These are phyloP conservation scores for Clonostachys sp. DNA, from an alignment of 2,329 filamentous ascomycete species.

Conservation along the genomic window DNA sequence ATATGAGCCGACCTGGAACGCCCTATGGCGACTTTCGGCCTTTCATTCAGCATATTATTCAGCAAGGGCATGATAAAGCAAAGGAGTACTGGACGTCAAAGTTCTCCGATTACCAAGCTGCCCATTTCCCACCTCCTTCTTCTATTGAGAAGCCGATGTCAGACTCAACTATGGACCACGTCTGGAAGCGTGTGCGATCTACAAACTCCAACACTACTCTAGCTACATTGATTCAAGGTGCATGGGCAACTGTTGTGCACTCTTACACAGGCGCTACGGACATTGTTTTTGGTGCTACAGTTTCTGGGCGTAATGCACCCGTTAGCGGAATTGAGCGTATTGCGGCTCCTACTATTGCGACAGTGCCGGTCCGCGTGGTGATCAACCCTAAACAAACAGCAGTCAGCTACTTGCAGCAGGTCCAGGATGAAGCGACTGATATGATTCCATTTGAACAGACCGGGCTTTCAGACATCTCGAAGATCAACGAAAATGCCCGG, in stretches of 20 bases:
- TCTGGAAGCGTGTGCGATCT: background rate
- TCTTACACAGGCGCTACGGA: background rate
- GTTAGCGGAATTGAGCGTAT: slow-evolving; percentile 10
- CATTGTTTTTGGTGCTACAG: slow-evolving; percentile 3
- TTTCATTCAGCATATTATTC: too few species aligned
- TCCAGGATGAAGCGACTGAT: slow-evolving; percentile 7
- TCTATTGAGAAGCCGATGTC: too few species aligned
- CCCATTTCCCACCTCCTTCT: too few species aligned
- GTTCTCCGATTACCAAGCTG: background rate
- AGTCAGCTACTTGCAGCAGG: slow-evolving; percentile 1
- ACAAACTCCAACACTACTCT: slow-evolving; percentile 7
- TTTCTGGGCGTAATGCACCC: slow-evolving; percentile 10
- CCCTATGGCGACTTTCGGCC: too few species aligned
- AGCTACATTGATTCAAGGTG: slow-evolving; percentile 8
- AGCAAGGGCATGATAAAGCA: too few species aligned
- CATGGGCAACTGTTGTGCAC: background rate
- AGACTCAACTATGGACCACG: background rate
- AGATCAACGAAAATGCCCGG: background rate
- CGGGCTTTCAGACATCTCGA: slow-evolving; percentile 2
- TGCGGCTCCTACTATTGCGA: slow-evolving; percentile 13
- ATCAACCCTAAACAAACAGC: slow-evolving; percentile 1
- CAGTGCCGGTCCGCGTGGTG: slow-evolving; percentile 8
- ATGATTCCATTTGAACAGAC: slow-evolving; percentile 6
- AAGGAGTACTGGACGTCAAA: too few species aligned
- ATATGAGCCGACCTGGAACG: background rate